Evolutionary conservation across 768 basidiomycete species (phyloP).

Genomic region (Lentinula sp.): DNA sequence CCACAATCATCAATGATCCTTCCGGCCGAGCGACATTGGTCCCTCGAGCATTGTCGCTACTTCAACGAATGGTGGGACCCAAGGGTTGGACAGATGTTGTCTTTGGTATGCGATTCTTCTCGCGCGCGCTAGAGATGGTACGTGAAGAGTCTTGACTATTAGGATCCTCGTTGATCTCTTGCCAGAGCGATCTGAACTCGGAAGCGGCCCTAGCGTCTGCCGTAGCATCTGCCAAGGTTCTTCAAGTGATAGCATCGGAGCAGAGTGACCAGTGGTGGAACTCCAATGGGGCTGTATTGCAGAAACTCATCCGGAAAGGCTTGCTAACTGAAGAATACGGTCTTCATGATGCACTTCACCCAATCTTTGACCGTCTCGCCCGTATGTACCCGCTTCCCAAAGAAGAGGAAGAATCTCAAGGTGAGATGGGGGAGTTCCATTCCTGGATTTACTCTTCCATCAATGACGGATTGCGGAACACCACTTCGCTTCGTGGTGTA

Average conservation of each 20-base stretch:
- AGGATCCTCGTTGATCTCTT: not conserved
- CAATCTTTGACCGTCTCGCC: slow-evolving; percentile 78
- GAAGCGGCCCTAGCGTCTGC: slow-evolving; percentile 66
- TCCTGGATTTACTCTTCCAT: slow-evolving; percentile 69
- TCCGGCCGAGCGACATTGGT: slow-evolving; percentile 40
- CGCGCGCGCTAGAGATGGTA: slow-evolving; percentile 77
- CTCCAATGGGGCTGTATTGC: slow-evolving; percentile 63
- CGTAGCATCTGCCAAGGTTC: slow-evolving; percentile 78
- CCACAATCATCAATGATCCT: slow-evolving; percentile 62
- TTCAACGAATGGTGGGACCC: slow-evolving; percentile 76
- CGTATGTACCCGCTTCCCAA: slow-evolving; percentile 71
- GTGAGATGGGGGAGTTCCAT: slow-evolving; percentile 74
- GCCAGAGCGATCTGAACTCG: slow-evolving; percentile 63
- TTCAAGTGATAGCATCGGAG: slow-evolving; percentile 79
- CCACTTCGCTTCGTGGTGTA: slow-evolving; percentile 67
- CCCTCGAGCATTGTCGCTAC: slow-evolving; percentile 56
- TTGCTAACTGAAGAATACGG: slow-evolving; percentile 71
- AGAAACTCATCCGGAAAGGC: slow-evolving; percentile 84
- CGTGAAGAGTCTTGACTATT: slow-evolving; percentile 15
- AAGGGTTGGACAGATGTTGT: slow-evolving; percentile 89
- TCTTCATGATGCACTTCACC: slow-evolving; percentile 77
- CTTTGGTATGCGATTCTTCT: slow-evolving; percentile 87
- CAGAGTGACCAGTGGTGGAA: slow-evolving; percentile 81
- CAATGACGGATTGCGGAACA: slow-evolving; percentile 72
- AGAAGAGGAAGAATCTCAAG: slow-evolving; percentile 70